phyloP scores from a whole-genome alignment of 2,329 filamentous ascomycete species.

The Cucurbitaria berberidis region DNA sequence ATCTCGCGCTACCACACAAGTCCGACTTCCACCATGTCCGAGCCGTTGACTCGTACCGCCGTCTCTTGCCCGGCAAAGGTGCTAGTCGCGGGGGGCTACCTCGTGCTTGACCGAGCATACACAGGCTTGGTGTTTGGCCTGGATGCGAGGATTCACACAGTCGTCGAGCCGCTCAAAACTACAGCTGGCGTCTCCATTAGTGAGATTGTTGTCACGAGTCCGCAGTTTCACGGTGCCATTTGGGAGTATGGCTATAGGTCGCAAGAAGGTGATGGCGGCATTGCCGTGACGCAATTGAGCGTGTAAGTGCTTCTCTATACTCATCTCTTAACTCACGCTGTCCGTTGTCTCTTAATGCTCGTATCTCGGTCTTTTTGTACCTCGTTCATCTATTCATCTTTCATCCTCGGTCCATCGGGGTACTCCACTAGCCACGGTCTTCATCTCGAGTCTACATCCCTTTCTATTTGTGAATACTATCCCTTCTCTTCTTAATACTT shows the following conservation, averaged over 20 bases:
- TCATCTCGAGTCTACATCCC: not conserved
- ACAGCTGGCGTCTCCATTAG: conserved; percentile 66
- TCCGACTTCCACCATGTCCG: conserved; percentile 17
- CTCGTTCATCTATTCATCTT: no score
- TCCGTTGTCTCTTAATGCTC: not conserved
- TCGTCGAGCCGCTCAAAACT: conserved; percentile 62
- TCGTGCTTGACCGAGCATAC: conserved; percentile 87
- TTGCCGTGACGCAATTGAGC: conserved; percentile 78
- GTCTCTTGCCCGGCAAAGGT: conserved; percentile 97
- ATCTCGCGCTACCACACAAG: conserved; percentile 21
- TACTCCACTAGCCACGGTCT: conserved; percentile 6
- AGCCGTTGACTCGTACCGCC: conserved; percentile 36
- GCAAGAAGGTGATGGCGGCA: conserved; percentile 74
- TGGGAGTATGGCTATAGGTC: conserved; percentile 87
- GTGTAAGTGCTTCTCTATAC: conserved; percentile 64
- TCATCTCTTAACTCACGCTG: not conserved
- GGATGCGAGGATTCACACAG: conserved; percentile 67
- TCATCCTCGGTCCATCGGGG: conserved; percentile 12
- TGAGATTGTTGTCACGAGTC: conserved; percentile 86
- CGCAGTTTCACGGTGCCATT: conserved; percentile 84
- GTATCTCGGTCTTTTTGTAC: not conserved
- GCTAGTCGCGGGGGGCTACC: conserved; percentile 89
- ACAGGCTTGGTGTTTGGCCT: conserved; percentile 74
- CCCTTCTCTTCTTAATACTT: no score
- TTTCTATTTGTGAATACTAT: no score